Conservation (phyloP, 2,329 filamentous ascomycete genomes). For the Fusarium longipes region DNA sequence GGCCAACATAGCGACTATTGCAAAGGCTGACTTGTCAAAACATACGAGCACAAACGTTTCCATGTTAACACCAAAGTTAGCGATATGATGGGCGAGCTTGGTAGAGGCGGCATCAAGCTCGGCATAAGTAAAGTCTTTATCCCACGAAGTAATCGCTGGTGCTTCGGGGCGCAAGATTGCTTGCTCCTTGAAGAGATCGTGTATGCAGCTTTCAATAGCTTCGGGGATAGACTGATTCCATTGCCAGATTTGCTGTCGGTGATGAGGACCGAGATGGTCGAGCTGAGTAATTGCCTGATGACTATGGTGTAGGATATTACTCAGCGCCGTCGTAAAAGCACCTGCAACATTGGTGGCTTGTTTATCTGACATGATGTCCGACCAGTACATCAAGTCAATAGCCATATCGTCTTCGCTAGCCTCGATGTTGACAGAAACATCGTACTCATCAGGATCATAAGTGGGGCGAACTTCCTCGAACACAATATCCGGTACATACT, state of each 20-base stretch:
- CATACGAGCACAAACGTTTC: conserved; percentile 27
- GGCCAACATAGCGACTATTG: conserved; percentile 33
- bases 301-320: conserved; percentile 31
- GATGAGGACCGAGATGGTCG: conserved; percentile 12
- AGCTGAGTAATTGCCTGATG: conserved; percentile 21
- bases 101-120: conserved; percentile 32
- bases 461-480: conserved; percentile 43
- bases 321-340: conserved; percentile 30
- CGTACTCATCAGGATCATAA: conserved; percentile 40
- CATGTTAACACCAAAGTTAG: not conserved
- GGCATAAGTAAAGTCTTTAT: conserved; percentile 26
- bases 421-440: conserved; percentile 39
- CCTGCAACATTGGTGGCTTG: conserved; percentile 36
- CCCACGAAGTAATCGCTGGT: conserved; percentile 37
- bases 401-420: conserved; percentile 35
- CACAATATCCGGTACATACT: conserved; percentile 22
- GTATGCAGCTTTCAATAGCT: conserved; percentile 23
- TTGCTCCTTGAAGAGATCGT: conserved; percentile 28
- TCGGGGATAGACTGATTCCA: conserved; percentile 27
- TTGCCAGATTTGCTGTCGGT: not conserved
- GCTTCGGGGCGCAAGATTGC: not conserved
- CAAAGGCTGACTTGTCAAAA: conserved; percentile 33
- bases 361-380: conserved; percentile 31
- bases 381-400: conserved; percentile 43
- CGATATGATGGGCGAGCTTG: conserved; percentile 21